phyloP scores from a whole-genome alignment of 305 asterid genomes.

The Ilex paraguariensis region DNA sequence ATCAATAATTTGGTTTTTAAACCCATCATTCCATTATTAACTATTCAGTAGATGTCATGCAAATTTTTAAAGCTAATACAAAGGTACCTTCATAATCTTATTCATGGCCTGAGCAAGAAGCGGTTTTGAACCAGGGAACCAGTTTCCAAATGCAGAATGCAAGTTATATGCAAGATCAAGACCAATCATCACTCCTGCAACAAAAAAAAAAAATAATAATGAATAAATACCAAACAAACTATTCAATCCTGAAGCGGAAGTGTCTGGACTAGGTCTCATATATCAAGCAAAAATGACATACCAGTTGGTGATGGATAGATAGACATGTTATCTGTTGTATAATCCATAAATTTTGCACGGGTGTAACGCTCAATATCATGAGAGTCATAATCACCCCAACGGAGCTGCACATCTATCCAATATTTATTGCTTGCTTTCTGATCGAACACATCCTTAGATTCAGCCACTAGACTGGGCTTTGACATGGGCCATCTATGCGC shows the following conservation, averaged over 20 bases:
- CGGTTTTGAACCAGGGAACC: constrained; percentile 99
- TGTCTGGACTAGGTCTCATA: not conserved
- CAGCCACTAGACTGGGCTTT: constrained; percentile 98
- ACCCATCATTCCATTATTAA: not conserved
- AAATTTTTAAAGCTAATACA: not conserved
- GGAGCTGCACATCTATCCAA: constrained; percentile 99
- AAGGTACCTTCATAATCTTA: constrained; percentile 96
- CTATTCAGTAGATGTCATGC: not conserved
- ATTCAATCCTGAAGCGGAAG: not conserved
- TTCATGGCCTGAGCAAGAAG: constrained; percentile 99
- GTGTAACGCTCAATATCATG: constrained; percentile 98
- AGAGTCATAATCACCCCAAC: constrained; percentile 99
- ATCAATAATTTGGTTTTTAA: constrained; percentile 6
- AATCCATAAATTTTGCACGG: constrained; percentile 97
- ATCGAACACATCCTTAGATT: constrained; percentile 97
- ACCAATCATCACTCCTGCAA: constrained; percentile 97
- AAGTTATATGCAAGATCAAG: constrained; percentile 92
- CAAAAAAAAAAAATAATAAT: constrained; percentile 6
- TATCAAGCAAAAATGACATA: constrained; percentile 14
- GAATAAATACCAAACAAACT: not conserved
- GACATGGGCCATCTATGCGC: constrained; percentile 99
- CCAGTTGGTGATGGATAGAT: constrained; percentile 99
- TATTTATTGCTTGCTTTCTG: constrained; percentile 98
- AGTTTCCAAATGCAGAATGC: constrained; percentile 98
- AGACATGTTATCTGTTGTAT: constrained; percentile 98